phyloP scores from a whole-genome alignment of 1,284 basidiomycete species.

The Cryptococcus sp. region DNA sequence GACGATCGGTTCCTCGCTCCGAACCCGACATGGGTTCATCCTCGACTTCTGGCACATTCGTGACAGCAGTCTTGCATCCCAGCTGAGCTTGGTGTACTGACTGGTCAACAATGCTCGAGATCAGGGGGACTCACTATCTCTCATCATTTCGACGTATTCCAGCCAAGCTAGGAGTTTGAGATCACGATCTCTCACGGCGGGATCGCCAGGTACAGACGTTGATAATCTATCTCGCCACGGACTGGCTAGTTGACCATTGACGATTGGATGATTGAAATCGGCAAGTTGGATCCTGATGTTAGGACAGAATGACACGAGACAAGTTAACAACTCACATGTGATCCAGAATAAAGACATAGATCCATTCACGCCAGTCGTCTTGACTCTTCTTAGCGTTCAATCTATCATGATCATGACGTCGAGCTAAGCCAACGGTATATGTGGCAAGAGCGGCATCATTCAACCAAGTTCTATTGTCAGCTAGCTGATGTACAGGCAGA shows the following conservation, averaged over 20 bases:
- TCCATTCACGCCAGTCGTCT: conserved; percentile 46
- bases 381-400: conserved; percentile 23
- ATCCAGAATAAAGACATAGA: conserved; percentile 44
- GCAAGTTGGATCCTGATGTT: conserved; percentile 24
- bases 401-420: conserved; percentile 28
- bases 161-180: conserved; percentile 46
- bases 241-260: conserved; percentile 25
- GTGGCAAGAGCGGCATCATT: conserved; percentile 34
- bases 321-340: conserved; percentile 32
- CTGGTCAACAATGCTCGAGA: conserved; percentile 4
- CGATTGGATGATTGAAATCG: conserved; percentile 31
- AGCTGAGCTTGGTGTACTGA: conserved; percentile 11
- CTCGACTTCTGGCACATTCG: neutral
- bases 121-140: conserved; percentile 28
- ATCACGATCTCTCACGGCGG: conserved; percentile 40
- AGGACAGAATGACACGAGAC: too few relatives aligned
- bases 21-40: conserved; percentile 7
- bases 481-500: neutral
- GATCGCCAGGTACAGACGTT: conserved; percentile 20
- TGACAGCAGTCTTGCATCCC: conserved; percentile 4
- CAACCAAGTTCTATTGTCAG: conserved; percentile 36
- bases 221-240: conserved; percentile 39
- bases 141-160: conserved; percentile 43
- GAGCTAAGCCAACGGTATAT: conserved; percentile 35
- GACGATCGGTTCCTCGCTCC: conserved; percentile 5